Percentiles rank a stretch among this genome's conserved stretches.
Conservation (phyloP, 176 grass and related monocot genomes). For the Alopecurus myosuroides region DNA sequence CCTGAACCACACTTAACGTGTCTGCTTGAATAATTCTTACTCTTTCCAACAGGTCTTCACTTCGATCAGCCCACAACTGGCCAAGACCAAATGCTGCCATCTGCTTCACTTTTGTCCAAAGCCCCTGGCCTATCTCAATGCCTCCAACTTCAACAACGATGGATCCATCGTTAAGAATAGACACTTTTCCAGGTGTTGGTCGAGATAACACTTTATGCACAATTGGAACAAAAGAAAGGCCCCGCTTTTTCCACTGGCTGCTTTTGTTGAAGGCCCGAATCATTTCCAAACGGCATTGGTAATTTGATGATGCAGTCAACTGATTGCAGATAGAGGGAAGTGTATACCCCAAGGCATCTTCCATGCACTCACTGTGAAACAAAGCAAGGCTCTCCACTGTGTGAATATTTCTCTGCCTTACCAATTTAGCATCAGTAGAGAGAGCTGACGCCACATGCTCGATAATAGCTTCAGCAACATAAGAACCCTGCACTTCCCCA, state of each 20-base stretch:
- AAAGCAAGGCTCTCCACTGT: slow-evolving; percentile 76
- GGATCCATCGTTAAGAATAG: slow-evolving; percentile 87
- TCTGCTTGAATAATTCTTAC: slow-evolving; percentile 85
- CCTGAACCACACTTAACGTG: slow-evolving; percentile 78
- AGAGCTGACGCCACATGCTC: slow-evolving; percentile 77
- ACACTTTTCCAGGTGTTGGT: slow-evolving; percentile 79
- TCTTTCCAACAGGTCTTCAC: slow-evolving; percentile 60
- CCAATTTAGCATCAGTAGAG: slow-evolving; percentile 52
- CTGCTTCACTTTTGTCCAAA: slow-evolving; percentile 98
- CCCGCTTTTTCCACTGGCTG: slow-evolving; percentile 81
- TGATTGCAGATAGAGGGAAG: slow-evolving; percentile 65
- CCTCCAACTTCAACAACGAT: slow-evolving; percentile 95
- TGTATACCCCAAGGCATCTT: slow-evolving; percentile 66
- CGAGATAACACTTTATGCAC: slow-evolving; percentile 53
- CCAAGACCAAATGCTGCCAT: slow-evolving; percentile 80
- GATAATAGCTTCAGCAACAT: slow-evolving; percentile 86
- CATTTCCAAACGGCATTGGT: slow-evolving; percentile 42
- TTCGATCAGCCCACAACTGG: slow-evolving; percentile 60
- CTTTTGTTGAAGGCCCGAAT: slow-evolving; percentile 58
- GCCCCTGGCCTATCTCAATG: slow-evolving; percentile 91
- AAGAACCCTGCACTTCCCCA: slow-evolving; percentile 93
- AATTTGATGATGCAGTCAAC: slow-evolving; percentile 48
- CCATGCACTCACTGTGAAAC: slow-evolving; percentile 60
- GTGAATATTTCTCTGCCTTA: slow-evolving; percentile 83
- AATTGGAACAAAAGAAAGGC: slow-evolving; percentile 71